A percentile compares a stretch with the other conserved stretches of the same genome.
Evolutionary conservation across 176 grass and related monocot species (phyloP).

Genomic region (Juncus effusus): DNA sequence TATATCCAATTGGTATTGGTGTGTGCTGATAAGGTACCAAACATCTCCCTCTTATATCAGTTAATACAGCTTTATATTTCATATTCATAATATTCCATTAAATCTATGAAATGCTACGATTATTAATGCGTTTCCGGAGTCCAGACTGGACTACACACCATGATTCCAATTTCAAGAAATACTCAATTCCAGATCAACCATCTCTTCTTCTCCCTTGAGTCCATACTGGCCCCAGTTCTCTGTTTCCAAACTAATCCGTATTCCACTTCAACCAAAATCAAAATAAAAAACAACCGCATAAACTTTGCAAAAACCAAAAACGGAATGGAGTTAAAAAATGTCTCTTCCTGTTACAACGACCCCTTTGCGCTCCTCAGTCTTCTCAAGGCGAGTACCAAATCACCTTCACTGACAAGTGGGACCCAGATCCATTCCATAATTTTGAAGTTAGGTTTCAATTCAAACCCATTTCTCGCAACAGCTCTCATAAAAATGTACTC

Average conservation of each 20-base stretch:
- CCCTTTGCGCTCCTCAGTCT: constrained; percentile 3
- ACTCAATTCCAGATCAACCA: constrained; percentile 9
- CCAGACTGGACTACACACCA: too few relatives aligned
- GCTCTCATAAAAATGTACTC: constrained; percentile 29
- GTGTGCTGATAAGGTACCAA: too few relatives aligned
- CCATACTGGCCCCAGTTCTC: neutral
- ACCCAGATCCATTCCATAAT: constrained; percentile 10
- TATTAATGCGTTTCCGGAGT: too few relatives aligned
- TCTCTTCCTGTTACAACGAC: neutral
- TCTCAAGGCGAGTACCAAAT: constrained; percentile 12
- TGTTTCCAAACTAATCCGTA: constrained; percentile 11
- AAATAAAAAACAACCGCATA: neutral
- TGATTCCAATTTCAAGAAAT: neutral
- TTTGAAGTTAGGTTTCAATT: constrained; percentile 10
- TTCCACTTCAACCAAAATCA: constrained; percentile 9
- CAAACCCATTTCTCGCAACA: constrained; percentile 20
- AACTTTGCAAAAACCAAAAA: neutral
- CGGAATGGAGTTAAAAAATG: neutral
- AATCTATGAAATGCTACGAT: too few relatives aligned
- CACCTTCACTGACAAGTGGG: constrained; percentile 10
- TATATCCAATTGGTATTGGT: too few relatives aligned
- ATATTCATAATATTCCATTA: too few relatives aligned
- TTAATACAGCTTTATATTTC: too few relatives aligned
- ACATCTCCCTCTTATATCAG: too few relatives aligned
- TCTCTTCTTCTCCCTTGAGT: neutral